Percentiles rank a stretch among this genome's conserved stretches.
These are phyloP conservation scores for Gentiana macrophylla DNA, from an alignment of 257 asterid species.

Conservation along the genomic window DNA sequence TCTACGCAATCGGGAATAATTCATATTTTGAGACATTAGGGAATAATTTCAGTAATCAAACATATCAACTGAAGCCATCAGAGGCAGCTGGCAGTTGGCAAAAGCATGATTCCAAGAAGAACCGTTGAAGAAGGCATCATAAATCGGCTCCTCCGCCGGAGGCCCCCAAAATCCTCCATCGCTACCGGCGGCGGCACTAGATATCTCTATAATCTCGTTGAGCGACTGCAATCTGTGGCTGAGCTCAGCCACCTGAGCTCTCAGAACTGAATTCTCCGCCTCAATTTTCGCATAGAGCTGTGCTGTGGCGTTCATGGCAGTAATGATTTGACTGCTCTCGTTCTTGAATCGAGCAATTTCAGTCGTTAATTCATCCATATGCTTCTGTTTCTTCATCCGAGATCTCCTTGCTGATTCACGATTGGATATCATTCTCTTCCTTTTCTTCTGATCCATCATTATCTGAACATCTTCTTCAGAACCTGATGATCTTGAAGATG, in stretches of 20 bases:
- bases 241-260: constrained; percentile 78
- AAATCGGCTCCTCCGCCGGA: constrained; percentile 1
- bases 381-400: constrained; percentile 82
- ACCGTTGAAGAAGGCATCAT: constrained; percentile 29
- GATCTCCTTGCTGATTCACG: constrained; percentile 95
- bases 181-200: constrained; percentile 10
- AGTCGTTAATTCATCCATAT: constrained; percentile 56
- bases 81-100: constrained; percentile 35
- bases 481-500: constrained; percentile 65
- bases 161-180: neutral
- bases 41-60: constrained; percentile 17
- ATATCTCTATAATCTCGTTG: constrained; percentile 36
- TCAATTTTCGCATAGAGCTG: constrained; percentile 44
- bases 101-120: constrained; percentile 33
- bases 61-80: constrained; percentile 44
- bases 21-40: too few species aligned
- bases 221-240: constrained; percentile 63
- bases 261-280: constrained; percentile 65
- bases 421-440: constrained; percentile 85
- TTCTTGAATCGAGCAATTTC: constrained; percentile 46
- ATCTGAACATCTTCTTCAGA: constrained; percentile 55
- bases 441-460: constrained; percentile 61
- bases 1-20: too few species aligned
- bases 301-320: constrained; percentile 34
- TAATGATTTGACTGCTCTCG: constrained; percentile 48